A percentile compares a stretch with the other conserved stretches of the same genome.
Evolutionary conservation across 2,329 filamentous ascomycete genomes (phyloP).

Genomic region (Trichophyton benhamiae): DNA sequence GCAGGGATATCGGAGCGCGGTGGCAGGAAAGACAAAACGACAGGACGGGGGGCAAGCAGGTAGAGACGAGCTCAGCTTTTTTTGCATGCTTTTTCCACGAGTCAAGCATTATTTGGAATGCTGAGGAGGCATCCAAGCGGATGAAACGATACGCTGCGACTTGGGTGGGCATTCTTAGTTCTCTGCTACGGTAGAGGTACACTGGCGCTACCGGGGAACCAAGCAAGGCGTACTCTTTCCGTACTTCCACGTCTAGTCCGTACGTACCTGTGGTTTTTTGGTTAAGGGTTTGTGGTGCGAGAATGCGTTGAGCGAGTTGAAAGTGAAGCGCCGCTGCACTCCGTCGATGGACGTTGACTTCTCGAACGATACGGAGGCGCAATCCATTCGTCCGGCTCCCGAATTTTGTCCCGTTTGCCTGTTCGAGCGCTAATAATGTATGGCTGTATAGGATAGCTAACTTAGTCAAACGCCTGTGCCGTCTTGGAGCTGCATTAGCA

Average conservation of each 20-base stretch:
- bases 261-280: not conserved
- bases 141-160: not conserved
- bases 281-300: too few relatives aligned
- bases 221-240: not conserved
- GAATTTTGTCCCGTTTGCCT: not conserved
- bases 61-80: not conserved
- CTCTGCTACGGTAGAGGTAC: not conserved
- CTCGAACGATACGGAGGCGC: not conserved
- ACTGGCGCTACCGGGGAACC: not conserved
- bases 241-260: not conserved
- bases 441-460: not conserved
- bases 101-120: not conserved
- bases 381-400: not conserved
- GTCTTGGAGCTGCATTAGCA: not conserved
- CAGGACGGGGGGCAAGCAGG: not conserved
- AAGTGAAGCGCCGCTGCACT: not conserved
- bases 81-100: not conserved
- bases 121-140: not conserved
- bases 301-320: too few relatives aligned
- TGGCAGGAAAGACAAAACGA: not conserved
- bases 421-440: not conserved
- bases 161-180: not conserved
- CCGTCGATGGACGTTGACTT: not conserved
- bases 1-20: slow-evolving; percentile 3
- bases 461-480: not conserved